phyloP scores from a whole-genome alignment of 768 basidiomycete genomes.

The Trametes villosa region DNA sequence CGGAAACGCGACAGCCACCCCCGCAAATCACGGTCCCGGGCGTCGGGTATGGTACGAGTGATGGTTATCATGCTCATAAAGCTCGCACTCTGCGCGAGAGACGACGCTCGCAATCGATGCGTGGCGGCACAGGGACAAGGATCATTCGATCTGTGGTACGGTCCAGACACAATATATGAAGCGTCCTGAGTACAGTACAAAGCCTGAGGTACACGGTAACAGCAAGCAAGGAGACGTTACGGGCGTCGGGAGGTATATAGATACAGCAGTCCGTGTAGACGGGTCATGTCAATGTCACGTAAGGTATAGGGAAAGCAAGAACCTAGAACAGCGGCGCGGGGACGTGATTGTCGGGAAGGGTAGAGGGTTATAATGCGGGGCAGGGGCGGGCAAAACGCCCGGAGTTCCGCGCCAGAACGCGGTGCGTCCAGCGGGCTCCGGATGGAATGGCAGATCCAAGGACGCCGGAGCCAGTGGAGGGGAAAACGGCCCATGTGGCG shows the following conservation, averaged over 20 bases:
- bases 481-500: slow-evolving; percentile 12
- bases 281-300: no score
- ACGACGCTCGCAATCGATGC: background rate
- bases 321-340: background rate
- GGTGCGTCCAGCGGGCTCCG: background rate
- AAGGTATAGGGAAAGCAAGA: no score
- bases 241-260: no score
- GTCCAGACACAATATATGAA: background rate
- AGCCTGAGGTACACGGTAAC: no score
- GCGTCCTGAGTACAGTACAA: background rate
- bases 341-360: background rate
- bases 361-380: background rate
- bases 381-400: background rate
- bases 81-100: background rate
- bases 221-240: no score
- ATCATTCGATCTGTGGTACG: slow-evolving; percentile 6
- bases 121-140: slow-evolving; percentile 12
- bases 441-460: slow-evolving; percentile 1
- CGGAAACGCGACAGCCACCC: background rate
- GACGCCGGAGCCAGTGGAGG: background rate
- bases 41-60: background rate
- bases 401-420: slow-evolving; percentile 5
- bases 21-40: background rate
- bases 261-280: no score
- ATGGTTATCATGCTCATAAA: background rate